Percentiles rank a stretch among this genome's conserved stretches.
Evolutionary conservation across 2,329 filamentous ascomycete genomes (phyloP).

Genomic region (Biscogniauxia marginata): DNA sequence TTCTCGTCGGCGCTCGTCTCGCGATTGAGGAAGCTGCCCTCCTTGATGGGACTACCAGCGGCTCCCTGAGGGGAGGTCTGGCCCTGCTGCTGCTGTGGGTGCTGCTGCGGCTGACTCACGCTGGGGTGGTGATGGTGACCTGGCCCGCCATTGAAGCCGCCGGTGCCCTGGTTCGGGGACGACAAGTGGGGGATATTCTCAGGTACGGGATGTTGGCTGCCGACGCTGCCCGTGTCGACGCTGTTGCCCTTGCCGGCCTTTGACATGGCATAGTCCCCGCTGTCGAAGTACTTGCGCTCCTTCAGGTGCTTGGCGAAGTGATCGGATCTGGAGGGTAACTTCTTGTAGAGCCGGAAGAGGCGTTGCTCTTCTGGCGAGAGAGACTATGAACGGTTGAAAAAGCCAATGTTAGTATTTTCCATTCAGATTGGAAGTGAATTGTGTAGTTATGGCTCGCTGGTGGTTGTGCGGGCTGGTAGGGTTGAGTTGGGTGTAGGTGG

Average conservation of each 20-base stretch:
- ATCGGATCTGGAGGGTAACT: slow-evolving; percentile 94
- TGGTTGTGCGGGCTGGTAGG: not conserved
- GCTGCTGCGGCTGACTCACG: slow-evolving; percentile 41
- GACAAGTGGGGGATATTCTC: slow-evolving; percentile 93
- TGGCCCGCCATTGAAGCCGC: slow-evolving; percentile 39
- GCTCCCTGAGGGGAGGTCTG: slow-evolving; percentile 20
- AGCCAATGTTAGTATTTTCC: slow-evolving; percentile 6
- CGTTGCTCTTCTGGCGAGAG: slow-evolving; percentile 93
- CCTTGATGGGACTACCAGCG: slow-evolving; percentile 81
- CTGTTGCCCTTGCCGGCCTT: slow-evolving; percentile 96
- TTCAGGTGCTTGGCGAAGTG: slow-evolving; percentile 97
- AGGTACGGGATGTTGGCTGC: slow-evolving; percentile 89
- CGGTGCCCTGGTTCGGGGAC: slow-evolving; percentile 53
- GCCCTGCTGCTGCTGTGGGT: slow-evolving; percentile 39
- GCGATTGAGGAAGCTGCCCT: slow-evolving; percentile 81
- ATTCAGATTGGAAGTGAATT: slow-evolving; percentile 20
- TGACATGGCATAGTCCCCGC: slow-evolving; percentile 91
- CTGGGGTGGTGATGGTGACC: slow-evolving; percentile 33
- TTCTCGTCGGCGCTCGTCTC: slow-evolving; percentile 67
- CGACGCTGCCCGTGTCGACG: slow-evolving; percentile 89
- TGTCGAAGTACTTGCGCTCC: slow-evolving; percentile 99
- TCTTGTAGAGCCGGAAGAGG: slow-evolving; percentile 95
- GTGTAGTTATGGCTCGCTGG: not conserved
- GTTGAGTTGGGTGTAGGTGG: not conserved
- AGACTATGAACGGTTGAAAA: slow-evolving; percentile 56